Evolutionary conservation across 352 stramenopile species (phyloP), one percentile per base, ranked within the genome.

Genomic region (Phytophthora rubi): DNA sequence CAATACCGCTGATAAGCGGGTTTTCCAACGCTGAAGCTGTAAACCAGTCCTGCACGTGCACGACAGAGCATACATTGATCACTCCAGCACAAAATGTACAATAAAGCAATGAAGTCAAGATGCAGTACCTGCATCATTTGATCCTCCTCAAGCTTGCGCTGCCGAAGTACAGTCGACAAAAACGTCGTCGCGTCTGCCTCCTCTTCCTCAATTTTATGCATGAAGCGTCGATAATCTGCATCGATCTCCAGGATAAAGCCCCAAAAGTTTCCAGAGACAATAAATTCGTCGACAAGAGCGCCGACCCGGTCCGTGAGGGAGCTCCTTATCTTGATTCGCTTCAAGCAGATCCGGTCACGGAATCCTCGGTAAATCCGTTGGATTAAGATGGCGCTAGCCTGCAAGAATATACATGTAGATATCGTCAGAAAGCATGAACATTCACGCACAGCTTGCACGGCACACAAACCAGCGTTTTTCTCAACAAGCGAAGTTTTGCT

Each of bases 211-310:
- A 87, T 76, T 28, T 81, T 71, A n/a, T 83, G 39, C 32, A 73
- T 69, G 33, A 88, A 84, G 10, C 80, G 77, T 33, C 79, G 73
- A 59, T 91, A 90, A 39, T 87, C 80, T 16, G 77, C 78, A 56
- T 92, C 85, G 26, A 91, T 63, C 28, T 89, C 70, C 30, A 92
- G 57, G 15, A 92, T 39, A 53, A 92, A 82, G 1, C 74, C 65
- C 83, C 82, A 92, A 3, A 92, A 75, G 67, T 92, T 73, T 2
- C 85, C 85, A 4, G 77, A 77, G 9, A 68, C 45, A 3, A 92
- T 70, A 39, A 86, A 92, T 13, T 54, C 37, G 21, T 88, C 76
- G 9, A 90, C 78, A 1, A 89, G 70, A 1, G 35, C 37, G 33
- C 71, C 71, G 35, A 92, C 81, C 13, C 77, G 79, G 53, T 70